Percentiles rank a stretch among this genome's conserved stretches.
Conservation (phyloP, 345 rosid genomes). For the Excoecaria cochinchinensis region DNA sequence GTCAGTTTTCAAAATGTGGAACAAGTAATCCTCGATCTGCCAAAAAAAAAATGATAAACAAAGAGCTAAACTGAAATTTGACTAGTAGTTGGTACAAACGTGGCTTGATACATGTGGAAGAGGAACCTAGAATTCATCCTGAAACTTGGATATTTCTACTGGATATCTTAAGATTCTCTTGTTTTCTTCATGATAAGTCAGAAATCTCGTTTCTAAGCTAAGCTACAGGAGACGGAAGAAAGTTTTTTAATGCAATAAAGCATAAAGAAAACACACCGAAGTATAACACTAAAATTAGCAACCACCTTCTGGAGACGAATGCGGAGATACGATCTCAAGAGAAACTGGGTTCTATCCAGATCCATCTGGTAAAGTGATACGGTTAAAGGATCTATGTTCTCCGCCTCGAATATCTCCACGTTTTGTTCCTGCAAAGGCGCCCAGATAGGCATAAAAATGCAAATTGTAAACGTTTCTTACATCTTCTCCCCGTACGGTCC, state of each 20-base stretch:
- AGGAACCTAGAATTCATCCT: neutral
- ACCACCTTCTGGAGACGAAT: conserved; percentile 78
- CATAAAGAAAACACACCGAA: neutral
- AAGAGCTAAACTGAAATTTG: neutral
- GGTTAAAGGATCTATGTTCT: conserved; percentile 56
- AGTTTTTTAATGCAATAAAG: neutral
- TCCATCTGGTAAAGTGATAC: conserved; percentile 90
- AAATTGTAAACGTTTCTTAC: neutral
- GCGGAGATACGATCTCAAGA: conserved; percentile 86
- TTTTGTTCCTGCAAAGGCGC: conserved; percentile 50
- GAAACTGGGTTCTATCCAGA: conserved; percentile 72
- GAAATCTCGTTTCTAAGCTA: neutral
- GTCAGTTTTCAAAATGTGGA: conserved; percentile 55
- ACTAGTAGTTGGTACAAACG: neutral
- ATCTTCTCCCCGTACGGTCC: neutral
- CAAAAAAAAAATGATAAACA: neutral
- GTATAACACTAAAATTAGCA: neutral
- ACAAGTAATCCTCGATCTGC: conserved; percentile 80
- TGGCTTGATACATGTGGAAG: neutral
- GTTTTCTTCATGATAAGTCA: neutral
- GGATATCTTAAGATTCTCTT: neutral
- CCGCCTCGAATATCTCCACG: conserved; percentile 41
- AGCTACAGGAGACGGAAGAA: neutral
- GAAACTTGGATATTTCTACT: neutral
- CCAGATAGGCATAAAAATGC: neutral